Percentiles rank a stretch among this genome's conserved stretches.
phyloP scores from a whole-genome alignment of 2,329 filamentous ascomycete species.

The Tolypocladium inflatum region DNA sequence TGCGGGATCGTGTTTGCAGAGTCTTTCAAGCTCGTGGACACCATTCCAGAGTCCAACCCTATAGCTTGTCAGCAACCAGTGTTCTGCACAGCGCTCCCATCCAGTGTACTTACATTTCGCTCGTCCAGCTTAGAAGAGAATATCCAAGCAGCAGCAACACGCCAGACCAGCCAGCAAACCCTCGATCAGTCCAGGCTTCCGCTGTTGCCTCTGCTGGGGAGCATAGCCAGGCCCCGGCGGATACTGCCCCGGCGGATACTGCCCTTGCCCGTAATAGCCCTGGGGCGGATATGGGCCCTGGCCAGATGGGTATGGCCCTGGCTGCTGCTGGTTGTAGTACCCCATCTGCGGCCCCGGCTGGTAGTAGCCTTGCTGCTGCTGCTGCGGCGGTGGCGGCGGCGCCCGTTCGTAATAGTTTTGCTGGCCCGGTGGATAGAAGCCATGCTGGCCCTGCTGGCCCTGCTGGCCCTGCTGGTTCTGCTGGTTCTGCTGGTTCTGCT shows the following conservation, averaged over 20 bases:
- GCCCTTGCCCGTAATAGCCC: too few relatives aligned
- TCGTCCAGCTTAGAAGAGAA: slow-evolving; percentile 34
- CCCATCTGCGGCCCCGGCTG: slow-evolving; percentile 32
- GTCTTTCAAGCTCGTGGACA: not conserved
- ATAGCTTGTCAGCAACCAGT: not conserved
- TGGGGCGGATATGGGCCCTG: too few relatives aligned
- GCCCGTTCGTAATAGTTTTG: slow-evolving; percentile 18
- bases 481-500: slow-evolving; percentile 9
- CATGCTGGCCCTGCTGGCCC: slow-evolving; percentile 9
- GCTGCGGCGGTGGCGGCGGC: slow-evolving; percentile 4
- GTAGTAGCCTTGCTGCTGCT: slow-evolving; percentile 25
- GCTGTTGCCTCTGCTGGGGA: slow-evolving; percentile 22
- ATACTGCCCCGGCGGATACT: slow-evolving; percentile 23
- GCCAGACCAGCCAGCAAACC: slow-evolving; percentile 41
- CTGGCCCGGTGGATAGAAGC: slow-evolving; percentile 18
- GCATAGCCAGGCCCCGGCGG: slow-evolving; percentile 27
- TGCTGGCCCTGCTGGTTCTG: slow-evolving; percentile 14
- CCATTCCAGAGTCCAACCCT: not conserved
- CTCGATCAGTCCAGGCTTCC: slow-evolving; percentile 27
- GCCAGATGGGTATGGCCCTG: slow-evolving; percentile 20
- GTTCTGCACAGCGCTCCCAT: not conserved
- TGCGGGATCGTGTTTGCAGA: not conserved
- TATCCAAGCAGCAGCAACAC: slow-evolving; percentile 50
- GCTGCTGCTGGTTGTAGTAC: slow-evolving; percentile 30
- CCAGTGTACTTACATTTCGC: not conserved